Percentiles rank a stretch among this genome's conserved stretches.
Conservation (phyloP, 192 early-diverging fungal species). For the Backusella macrospora region DNA sequence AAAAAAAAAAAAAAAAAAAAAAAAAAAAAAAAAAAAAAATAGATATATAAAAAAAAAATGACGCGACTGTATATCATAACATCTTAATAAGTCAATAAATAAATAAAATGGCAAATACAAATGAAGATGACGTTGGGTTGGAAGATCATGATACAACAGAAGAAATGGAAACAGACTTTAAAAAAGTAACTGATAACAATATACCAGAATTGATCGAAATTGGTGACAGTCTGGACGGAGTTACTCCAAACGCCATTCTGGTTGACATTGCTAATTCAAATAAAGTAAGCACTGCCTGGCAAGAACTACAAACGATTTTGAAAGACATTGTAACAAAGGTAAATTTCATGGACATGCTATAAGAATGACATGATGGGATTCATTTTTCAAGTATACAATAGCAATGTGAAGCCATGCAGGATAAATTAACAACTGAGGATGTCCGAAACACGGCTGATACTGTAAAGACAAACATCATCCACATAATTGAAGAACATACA, state of each 20-base stretch:
- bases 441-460: background rate
- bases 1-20: no score
- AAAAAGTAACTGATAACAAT: background rate
- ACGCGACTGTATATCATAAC: no score
- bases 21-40: no score
- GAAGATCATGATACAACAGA: background rate
- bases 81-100: background rate
- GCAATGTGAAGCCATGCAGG: slow-evolving; percentile 17
- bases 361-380: background rate
- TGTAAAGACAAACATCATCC: slow-evolving; percentile 10
- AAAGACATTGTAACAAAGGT: slow-evolving; percentile 6
- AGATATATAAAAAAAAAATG: no score
- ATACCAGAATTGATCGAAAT: slow-evolving; percentile 21
- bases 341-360: slow-evolving; percentile 1
- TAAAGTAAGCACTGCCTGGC: background rate
- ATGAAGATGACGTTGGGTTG: background rate
- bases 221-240: background rate
- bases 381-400: background rate
- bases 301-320: slow-evolving; percentile 19
- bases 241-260: background rate
- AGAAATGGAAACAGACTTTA: slow-evolving; percentile 10
- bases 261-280: slow-evolving; percentile 16
- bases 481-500: slow-evolving; percentile 16
- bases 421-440: background rate
- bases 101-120: background rate